These are phyloP conservation scores for Chaetomium sp. DNA, from an alignment of 2,329 filamentous ascomycete species.

Conservation along the genomic window DNA sequence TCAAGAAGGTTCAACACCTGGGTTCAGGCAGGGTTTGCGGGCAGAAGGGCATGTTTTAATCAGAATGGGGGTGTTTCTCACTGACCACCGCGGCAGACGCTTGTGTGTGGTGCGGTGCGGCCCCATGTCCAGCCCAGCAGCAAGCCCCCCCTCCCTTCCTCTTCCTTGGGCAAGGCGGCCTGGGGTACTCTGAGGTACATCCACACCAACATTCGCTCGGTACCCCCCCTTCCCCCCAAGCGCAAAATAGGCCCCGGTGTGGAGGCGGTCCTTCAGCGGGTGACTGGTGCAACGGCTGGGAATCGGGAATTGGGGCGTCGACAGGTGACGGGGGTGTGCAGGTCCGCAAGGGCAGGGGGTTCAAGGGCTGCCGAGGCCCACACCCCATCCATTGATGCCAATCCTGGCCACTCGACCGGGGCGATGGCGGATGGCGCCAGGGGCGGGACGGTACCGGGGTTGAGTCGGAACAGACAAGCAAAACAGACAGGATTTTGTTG, in stretches of 20 bases:
- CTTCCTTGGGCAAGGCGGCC: conserved; percentile 19
- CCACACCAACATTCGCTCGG: conserved; percentile 15
- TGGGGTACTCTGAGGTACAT: conserved; percentile 29
- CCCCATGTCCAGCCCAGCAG: conserved; percentile 21
- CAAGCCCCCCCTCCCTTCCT: conserved; percentile 18
- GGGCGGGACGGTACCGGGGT: conserved; percentile 8
- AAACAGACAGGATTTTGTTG: background rate
- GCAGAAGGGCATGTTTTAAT: conserved; percentile 34
- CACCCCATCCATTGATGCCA: conserved; percentile 21
- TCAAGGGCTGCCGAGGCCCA: conserved; percentile 19
- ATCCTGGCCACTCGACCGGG: conserved; percentile 22
- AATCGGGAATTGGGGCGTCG: conserved; percentile 27
- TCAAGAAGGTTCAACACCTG: conserved; percentile 21
- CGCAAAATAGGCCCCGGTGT: conserved; percentile 26
- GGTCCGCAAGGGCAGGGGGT: conserved; percentile 11
- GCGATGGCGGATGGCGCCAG: conserved; percentile 19
- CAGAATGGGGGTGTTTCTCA: conserved; percentile 25
- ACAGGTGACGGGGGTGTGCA: conserved; percentile 28
- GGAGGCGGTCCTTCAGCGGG: conserved; percentile 31
- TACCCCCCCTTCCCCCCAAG: conserved; percentile 18
- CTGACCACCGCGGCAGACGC: conserved; percentile 16
- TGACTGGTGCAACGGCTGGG: conserved; percentile 33
- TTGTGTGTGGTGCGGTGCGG: conserved; percentile 25
- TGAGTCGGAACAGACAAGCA: conserved; percentile 1
- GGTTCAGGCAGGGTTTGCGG: conserved; percentile 20